Conservation (phyloP, 768 basidiomycete species). For the Pleurotus giganteus region DNA sequence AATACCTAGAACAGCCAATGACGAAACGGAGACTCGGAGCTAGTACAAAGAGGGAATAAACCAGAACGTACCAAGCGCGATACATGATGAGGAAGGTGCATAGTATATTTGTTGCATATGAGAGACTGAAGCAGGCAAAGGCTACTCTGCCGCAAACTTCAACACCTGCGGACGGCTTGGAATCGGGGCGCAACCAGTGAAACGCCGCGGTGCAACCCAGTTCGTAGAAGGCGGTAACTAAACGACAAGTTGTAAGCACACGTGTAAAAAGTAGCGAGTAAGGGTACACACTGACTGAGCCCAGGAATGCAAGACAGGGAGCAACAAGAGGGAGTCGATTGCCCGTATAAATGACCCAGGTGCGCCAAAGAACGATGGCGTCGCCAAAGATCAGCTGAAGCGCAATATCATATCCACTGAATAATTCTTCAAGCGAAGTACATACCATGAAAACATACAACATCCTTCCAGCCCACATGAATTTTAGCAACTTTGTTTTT, state of each 20-base stretch:
- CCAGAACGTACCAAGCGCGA: slow-evolving; percentile 20
- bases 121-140: slow-evolving; percentile 25
- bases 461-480: too few relatives aligned
- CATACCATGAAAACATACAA: too few relatives aligned
- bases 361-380: slow-evolving; percentile 29
- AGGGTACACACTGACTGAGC: slow-evolving; percentile 21
- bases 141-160: slow-evolving; percentile 22
- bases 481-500: too few relatives aligned
- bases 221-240: slow-evolving; percentile 27
- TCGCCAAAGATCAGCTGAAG: slow-evolving; percentile 26
- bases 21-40: not conserved
- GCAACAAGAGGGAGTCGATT: slow-evolving; percentile 17
- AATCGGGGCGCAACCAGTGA: slow-evolving; percentile 21
- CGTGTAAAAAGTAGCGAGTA: not conserved
- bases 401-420: too few relatives aligned
- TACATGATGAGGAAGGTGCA: slow-evolving; percentile 27
- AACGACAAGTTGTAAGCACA: not conserved
- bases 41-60: too few relatives aligned
- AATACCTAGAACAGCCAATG: slow-evolving; percentile 15
- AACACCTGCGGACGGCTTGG: slow-evolving; percentile 23
- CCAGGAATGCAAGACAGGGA: slow-evolving; percentile 23
- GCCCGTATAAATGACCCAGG: slow-evolving; percentile 21
- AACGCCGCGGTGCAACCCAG: slow-evolving; percentile 26
- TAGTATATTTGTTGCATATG: slow-evolving; percentile 27
- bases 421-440: too few relatives aligned